Base-by-base conservation (phyloP, 805 yeast species). In the Barnettozyma pratensis region DNA sequence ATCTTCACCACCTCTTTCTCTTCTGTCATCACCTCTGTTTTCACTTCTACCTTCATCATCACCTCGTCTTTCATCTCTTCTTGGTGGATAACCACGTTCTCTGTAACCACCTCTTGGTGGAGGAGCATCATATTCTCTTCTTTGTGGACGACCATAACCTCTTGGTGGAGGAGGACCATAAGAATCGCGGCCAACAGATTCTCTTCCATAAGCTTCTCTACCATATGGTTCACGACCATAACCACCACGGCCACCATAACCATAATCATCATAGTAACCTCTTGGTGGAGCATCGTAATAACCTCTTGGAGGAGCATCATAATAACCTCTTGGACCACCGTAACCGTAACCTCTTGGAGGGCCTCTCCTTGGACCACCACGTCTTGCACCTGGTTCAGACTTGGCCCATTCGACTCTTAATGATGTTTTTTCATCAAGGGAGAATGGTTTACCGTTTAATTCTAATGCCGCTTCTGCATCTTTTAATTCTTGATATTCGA, bases 391-490 rank as follows among this genome's bases (percentile, higher is more conserved):
- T 6, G 84, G 83, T 52, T 77, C 77, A 12, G 80, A 75, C 56
- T 75, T 73, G 7, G 85, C 85, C 65, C 75, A 66, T 63, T 79
- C 80, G 30, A 80, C 80, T 27, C 66, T 70, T 51, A 80, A 65
- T 4, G 74, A 75, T 28, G 53, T 56, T 26, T 64, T 64, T 40
- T 63, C 57, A 49, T 79, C 67, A 39, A 70, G 65, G 1, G 75
- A 71, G 36, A 76, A 61, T 14, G 71, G 69, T 52, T 74, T 70
- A n/a, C 74, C 75, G 52, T 73, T 68, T 43, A 76, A 60, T 41
- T 63, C 68, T 14, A 81, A 57, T 8, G 85, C 83, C 36, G 69
- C 69, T 54, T 79, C 79, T 53, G 83, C 79, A 58, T 76, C 81
- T 53, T 74, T 77, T 12, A 66, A 57, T 44, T 67, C 72, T 53